Percentiles rank a stretch among this genome's conserved stretches.
Conservation (phyloP, 805 yeast species). For the Candida ficus region DNA sequence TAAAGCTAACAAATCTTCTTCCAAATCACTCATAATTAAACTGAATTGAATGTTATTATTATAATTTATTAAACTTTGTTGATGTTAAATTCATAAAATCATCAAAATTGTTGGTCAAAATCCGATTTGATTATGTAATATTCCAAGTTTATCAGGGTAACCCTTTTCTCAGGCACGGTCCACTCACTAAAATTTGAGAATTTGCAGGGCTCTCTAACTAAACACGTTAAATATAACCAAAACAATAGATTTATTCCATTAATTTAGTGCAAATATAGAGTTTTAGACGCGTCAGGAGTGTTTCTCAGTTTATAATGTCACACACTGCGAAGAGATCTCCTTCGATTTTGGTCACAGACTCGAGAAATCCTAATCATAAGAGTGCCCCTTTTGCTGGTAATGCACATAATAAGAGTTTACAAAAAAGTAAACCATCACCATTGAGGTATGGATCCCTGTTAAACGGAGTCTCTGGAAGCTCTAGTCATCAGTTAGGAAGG, state of each 20-base stretch:
- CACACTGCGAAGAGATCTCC: conserved; percentile 83
- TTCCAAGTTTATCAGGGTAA: not conserved
- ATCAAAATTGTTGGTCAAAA: too few relatives aligned
- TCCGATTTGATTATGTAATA: too few relatives aligned
- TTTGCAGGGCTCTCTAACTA: not conserved
- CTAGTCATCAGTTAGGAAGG: not conserved
- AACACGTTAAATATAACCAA: not conserved
- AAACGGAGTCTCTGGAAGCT: not conserved
- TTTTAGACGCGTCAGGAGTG: too few relatives aligned
- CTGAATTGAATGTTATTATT: too few relatives aligned
- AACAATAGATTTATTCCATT: too few relatives aligned
- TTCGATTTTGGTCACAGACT: conserved; percentile 88
- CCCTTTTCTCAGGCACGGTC: too few relatives aligned
- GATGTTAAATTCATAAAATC: too few relatives aligned
- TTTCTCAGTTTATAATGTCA: too few relatives aligned
- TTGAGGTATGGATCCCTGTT: conserved; percentile 1
- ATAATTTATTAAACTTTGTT: too few relatives aligned
- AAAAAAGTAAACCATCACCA: not conserved
- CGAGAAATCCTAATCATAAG: conserved; percentile 53
- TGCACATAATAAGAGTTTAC: conserved; percentile 23
- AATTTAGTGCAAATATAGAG: too few relatives aligned
- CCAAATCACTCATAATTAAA: conserved; percentile 66
- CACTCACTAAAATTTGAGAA: too few relatives aligned
- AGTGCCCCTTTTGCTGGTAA: conserved; percentile 77
- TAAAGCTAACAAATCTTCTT: conserved; percentile 92